Evolutionary conservation across 495 filamentous ascomycete genomes (phyloP).

Genomic region (Aspergillus affinis): DNA sequence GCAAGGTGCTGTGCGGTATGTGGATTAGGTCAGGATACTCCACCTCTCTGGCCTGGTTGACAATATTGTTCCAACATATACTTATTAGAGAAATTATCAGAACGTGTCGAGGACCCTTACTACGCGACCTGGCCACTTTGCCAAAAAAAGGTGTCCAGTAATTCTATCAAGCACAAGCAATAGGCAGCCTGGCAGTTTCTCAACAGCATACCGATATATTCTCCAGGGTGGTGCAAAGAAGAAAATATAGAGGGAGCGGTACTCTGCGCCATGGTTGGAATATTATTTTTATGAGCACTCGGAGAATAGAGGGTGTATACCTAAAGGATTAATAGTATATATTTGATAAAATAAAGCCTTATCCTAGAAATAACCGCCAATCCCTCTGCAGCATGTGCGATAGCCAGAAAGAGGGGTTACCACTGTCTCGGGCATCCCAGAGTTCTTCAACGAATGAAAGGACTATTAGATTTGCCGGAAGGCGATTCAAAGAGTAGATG

Average conservation of each 20-base stretch:
- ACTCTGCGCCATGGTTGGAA: not conserved
- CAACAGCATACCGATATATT: too few relatives aligned
- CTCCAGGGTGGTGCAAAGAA: constrained; percentile 1
- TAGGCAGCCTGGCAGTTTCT: too few relatives aligned
- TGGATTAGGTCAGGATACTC: too few relatives aligned
- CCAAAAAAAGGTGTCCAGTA: too few relatives aligned
- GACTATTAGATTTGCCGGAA: constrained; percentile 12
- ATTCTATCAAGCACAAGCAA: too few relatives aligned
- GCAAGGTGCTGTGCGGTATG: too few relatives aligned
- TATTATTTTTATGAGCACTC: constrained; percentile 1
- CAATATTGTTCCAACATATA: too few relatives aligned
- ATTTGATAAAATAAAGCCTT: constrained; percentile 15
- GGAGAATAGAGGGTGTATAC: not conserved
- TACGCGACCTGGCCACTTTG: too few relatives aligned
- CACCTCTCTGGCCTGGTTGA: too few relatives aligned
- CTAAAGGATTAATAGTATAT: constrained; percentile 10
- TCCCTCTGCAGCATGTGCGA: constrained; percentile 14
- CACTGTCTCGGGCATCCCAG: constrained; percentile 16
- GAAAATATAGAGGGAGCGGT: not conserved
- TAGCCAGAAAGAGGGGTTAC: constrained; percentile 13
- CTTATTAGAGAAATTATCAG: too few relatives aligned
- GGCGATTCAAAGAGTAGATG: constrained; percentile 19
- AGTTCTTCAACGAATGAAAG: constrained; percentile 17
- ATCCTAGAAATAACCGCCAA: constrained; percentile 17
- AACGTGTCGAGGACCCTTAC: too few relatives aligned